phyloP scores from a whole-genome alignment of 345 rosid genomes.

The Corymbia maculata region DNA sequence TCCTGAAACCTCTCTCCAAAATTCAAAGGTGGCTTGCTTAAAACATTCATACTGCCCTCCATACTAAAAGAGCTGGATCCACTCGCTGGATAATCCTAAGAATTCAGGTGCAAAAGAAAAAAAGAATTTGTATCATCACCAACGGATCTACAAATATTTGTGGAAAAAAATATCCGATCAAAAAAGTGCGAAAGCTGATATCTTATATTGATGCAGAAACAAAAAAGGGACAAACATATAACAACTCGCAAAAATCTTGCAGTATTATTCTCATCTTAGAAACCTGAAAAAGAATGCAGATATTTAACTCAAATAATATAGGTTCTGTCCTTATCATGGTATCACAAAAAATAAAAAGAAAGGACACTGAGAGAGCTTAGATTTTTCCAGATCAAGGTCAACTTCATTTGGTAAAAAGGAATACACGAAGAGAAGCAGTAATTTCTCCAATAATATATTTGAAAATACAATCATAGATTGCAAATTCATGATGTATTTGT shows the following conservation, averaged over 20 bases:
- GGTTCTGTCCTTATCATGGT: neutral
- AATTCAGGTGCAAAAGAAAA: neutral
- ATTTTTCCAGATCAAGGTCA: neutral
- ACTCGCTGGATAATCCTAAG: conserved; percentile 12
- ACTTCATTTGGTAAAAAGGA: neutral
- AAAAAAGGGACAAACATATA: neutral
- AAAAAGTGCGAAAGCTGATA: neutral
- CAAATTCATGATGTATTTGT: neutral
- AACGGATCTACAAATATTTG: neutral
- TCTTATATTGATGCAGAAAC: neutral
- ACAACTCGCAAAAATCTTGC: neutral
- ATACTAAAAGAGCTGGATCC: conserved; percentile 20
- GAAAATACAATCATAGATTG: neutral
- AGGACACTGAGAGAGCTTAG: neutral
- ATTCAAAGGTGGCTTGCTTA: conserved; percentile 60
- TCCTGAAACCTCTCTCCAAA: conserved; percentile 75
- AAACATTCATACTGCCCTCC: conserved; percentile 15
- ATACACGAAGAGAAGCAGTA: neutral
- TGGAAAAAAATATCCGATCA: neutral
- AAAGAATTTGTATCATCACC: neutral
- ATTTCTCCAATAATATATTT: neutral
- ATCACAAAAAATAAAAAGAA: neutral
- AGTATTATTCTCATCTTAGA: neutral
- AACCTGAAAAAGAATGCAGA: neutral
- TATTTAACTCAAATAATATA: neutral